phyloP scores from a whole-genome alignment of 805 yeast genomes.

The Schwanniomyces polymorphus region DNA sequence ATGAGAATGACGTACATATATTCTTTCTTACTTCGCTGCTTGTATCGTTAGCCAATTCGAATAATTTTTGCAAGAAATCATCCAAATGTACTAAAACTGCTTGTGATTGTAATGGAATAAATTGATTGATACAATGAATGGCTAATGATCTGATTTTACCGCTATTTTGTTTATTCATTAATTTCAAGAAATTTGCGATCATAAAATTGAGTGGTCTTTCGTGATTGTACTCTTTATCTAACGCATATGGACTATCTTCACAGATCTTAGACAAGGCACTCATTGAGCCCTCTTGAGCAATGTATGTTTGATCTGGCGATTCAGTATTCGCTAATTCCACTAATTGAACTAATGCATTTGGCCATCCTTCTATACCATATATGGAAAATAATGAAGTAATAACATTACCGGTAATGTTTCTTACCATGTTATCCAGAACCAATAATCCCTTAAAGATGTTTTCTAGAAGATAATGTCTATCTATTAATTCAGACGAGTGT shows the following conservation, averaged over 20 bases:
- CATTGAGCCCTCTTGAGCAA: constrained; percentile 70
- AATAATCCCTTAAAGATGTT: constrained; percentile 56
- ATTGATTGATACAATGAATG: constrained; percentile 73
- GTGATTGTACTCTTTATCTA: constrained; percentile 67
- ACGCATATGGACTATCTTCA: constrained; percentile 73
- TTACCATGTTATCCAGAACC: constrained; percentile 57
- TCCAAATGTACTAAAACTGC: constrained; percentile 65
- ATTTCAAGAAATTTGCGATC: constrained; percentile 62
- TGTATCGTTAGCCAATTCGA: constrained; percentile 64
- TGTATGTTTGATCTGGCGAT: constrained; percentile 7
- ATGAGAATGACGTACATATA: constrained; percentile 74
- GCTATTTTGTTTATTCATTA: constrained; percentile 38
- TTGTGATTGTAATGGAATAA: constrained; percentile 69
- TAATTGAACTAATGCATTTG: constrained; percentile 66
- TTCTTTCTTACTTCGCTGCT: constrained; percentile 64
- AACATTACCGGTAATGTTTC: constrained; percentile 89
- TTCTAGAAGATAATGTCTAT: constrained; percentile 36
- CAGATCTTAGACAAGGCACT: constrained; percentile 83
- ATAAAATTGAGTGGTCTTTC: constrained; percentile 67
- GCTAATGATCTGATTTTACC: constrained; percentile 59
- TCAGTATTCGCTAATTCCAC: constrained; percentile 52
- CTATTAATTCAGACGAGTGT: constrained; percentile 15
- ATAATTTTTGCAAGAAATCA: constrained; percentile 61
- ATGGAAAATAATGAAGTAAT: constrained; percentile 76
- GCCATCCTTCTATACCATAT: constrained; percentile 73